Evolutionary conservation across 148 eudicot genomes (phyloP), one percentile per base, ranked within the genome.

Genomic region (Chenopodium quinoa): DNA sequence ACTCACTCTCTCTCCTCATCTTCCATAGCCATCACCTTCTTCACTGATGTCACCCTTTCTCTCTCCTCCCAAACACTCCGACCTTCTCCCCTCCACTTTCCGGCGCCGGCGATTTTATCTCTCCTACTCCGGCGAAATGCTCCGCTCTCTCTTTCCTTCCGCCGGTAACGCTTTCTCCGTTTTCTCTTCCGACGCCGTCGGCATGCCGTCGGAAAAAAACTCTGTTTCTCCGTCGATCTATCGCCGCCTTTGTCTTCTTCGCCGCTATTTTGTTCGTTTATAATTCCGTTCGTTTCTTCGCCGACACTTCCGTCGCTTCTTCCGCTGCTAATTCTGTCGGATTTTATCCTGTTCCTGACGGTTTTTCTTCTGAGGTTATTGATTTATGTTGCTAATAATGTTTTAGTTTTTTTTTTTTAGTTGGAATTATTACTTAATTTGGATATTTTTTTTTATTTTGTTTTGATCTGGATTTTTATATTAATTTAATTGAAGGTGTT

Each of bases 191-290:
- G 67, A 12, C 56, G 31, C 50, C 68, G 67, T 8, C 56, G 67
- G 37, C 7, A 54, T 77, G 68, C 62, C 71, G 48, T 27, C 86
- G 31, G 77, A 84, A 0, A 76, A 76, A 76, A 12, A 29, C 80
- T 76, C 40, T 71, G 44, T 54, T 78, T 77, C 40, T 85, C 69
- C 89, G 89, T 54, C 87, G 85, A 22, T 71, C 76, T 47, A 56
- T 83, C 25, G 78, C 60, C 13, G 76, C 76, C 23, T 54, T 84
- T 22, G 13, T 81, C 76, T 81, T 81, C 73, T 20, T 86, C 75
- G 73, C 73, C 66, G 79, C 77, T 48, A 20, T 76, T 72, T 25
- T 88, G 29, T 81, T 84, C 71, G 52, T 86, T 69, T 88, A 79
- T 16, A 81, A 83, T 27, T 89, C 81, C 22, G 70, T 83, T 2